Conservation (phyloP, 495 filamentous ascomycete species). For the Neurospora sp. region DNA sequence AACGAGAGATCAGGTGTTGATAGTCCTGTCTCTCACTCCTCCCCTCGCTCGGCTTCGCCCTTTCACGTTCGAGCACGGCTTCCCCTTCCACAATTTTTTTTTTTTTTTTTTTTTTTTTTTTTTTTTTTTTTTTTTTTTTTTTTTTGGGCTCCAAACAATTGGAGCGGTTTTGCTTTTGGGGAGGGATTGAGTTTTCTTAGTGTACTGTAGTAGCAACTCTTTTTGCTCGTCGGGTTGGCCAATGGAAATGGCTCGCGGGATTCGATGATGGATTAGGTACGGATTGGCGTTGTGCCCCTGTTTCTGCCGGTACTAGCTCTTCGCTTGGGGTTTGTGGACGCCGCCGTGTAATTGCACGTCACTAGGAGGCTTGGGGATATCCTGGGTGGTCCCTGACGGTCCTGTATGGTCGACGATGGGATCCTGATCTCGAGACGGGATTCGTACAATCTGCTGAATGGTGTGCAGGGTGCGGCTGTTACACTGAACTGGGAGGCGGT, state of each 20-base stretch:
- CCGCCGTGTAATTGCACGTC: background rate
- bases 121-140: background rate
- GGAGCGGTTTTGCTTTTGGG: background rate
- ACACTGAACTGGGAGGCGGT: constrained; percentile 1
- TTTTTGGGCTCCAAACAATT: background rate
- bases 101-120: background rate
- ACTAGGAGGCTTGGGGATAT: background rate
- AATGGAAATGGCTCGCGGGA: background rate
- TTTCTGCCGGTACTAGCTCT: background rate
- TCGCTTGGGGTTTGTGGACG: background rate
- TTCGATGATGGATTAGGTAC: background rate
- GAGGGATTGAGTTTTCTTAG: background rate
- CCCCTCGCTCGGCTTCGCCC: background rate
- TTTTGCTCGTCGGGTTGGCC: background rate
- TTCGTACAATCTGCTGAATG: background rate
- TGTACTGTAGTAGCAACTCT: background rate
- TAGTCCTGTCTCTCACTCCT: background rate
- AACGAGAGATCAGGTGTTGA: background rate
- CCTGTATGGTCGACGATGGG: background rate
- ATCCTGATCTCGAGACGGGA: background rate
- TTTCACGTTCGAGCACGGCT: background rate
- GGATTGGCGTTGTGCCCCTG: background rate
- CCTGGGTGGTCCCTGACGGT: background rate
- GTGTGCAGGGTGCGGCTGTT: background rate
- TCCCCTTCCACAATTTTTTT: background rate